Evolutionary conservation across 2,329 filamentous ascomycete species (phyloP), one percentile per base, ranked within the genome.

Genomic region (Fusarium sororula): DNA sequence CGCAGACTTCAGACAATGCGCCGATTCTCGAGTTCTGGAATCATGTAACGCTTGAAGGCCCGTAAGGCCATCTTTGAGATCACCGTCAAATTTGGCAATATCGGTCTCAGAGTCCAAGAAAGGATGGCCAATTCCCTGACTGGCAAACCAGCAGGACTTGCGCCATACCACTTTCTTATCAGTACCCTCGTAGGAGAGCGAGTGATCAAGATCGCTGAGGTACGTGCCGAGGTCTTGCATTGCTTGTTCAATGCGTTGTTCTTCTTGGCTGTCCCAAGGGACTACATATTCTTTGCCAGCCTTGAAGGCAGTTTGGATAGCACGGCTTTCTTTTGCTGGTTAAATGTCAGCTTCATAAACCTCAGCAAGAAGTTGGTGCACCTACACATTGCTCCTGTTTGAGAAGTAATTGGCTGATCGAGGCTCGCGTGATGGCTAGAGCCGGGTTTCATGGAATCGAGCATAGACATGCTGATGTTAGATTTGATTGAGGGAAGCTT

Each of bases 81-180:
- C 68, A 3, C 68, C 68, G 1, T 70, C 66, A 7, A 70, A 70
- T 17, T 69, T 48, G 24, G 60, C 60, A 14, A 70, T 66, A 12
- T 51, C 66, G 1, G 22, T 17, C 28, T 70, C 60, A 2, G 66
- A 41, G n/a, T 70, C 44, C 1, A 70, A 9, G 4, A 70, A 70
- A 12, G 60, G 68, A 32, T 65, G 60, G 0, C 54, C 68, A 4
- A 70, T 70, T 1, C 66, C 68, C 11, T 70, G 54, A 5, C 68
- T 70, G 2, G 68, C 66, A 7, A 70, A 59, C 66, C 66, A 70
- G 22, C 68, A 70, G 0, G 68, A 70, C 28, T 70, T 66, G 26
- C 68, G 37, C 68, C 68, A 70, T 6, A 56, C 53, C 0, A 70
- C 66, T 14, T 70, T 70, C 50, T 70, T 70, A 4, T 70, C 66